Evolutionary conservation across 2,329 filamentous ascomycete species (phyloP).

Genomic region (Ceratocystis harringtonii): DNA sequence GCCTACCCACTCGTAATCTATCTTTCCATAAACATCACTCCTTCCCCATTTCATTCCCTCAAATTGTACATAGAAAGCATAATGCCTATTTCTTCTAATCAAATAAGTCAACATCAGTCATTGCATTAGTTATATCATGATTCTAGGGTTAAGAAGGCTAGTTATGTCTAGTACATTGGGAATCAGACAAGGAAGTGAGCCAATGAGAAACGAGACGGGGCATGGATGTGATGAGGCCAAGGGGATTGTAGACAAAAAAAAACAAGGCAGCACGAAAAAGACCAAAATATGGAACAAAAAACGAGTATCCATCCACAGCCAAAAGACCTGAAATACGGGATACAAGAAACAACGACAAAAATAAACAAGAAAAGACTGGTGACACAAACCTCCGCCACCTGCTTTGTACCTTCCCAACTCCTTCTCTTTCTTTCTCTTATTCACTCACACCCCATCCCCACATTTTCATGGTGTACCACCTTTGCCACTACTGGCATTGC

Average conservation of each 20-base stretch:
- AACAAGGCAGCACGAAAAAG: constrained; percentile 1
- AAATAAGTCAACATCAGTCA: background rate
- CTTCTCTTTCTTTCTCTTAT: background rate
- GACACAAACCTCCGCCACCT: background rate
- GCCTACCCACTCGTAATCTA: constrained; percentile 37
- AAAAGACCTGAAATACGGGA: background rate
- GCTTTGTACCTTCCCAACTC: background rate
- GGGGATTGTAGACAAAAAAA: background rate
- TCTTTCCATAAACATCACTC: background rate
- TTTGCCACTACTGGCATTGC: background rate
- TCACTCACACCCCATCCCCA: background rate
- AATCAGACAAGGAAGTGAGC: background rate
- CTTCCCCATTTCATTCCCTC: background rate
- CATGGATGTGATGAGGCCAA: background rate
- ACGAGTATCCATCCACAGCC: background rate
- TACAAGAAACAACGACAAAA: background rate
- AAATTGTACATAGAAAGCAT: constrained; percentile 6
- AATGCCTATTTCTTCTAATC: background rate
- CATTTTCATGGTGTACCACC: background rate
- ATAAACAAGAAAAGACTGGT: constrained; percentile 2
- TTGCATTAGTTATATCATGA: background rate
- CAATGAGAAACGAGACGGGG: background rate
- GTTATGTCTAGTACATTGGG: background rate
- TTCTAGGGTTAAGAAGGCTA: background rate
- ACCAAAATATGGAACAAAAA: background rate